Conservation (phyloP, 1,284 basidiomycete genomes). For the Psilocybe mexicana region DNA sequence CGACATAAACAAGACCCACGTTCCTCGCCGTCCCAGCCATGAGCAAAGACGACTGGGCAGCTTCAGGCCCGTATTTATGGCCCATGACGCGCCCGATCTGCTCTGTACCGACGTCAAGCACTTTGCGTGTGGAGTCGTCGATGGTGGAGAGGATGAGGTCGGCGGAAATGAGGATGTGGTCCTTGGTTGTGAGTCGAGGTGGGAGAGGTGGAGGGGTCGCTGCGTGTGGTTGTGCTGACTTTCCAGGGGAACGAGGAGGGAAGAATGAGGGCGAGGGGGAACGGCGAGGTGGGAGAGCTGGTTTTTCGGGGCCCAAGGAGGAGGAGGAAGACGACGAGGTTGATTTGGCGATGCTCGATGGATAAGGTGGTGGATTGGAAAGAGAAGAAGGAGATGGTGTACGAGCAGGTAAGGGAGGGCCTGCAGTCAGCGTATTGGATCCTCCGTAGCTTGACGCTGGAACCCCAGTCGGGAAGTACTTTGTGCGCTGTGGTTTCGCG, state of each 20-base stretch:
- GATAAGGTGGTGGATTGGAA: slow-evolving; percentile 23
- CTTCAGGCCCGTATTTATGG: slow-evolving; percentile 70
- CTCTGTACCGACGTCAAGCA: slow-evolving; percentile 60
- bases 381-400: slow-evolving; percentile 23
- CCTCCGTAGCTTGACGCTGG: slow-evolving; percentile 15
- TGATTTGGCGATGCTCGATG: slow-evolving; percentile 14
- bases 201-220: slow-evolving; percentile 21
- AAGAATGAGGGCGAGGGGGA: background rate
- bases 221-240: background rate
- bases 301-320: slow-evolving; percentile 17
- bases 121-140: slow-evolving; percentile 60
- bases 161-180: slow-evolving; percentile 63
- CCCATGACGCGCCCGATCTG: slow-evolving; percentile 59
- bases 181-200: slow-evolving; percentile 38
- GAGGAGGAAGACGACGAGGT: slow-evolving; percentile 8
- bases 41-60: slow-evolving; percentile 54
- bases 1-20: slow-evolving; percentile 76
- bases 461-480: slow-evolving; percentile 16
- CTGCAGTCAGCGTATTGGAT: slow-evolving; percentile 6
- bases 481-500: slow-evolving; percentile 33
- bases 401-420: slow-evolving; percentile 22
- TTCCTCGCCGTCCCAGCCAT: slow-evolving; percentile 68
- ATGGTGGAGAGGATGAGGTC: slow-evolving; percentile 75
- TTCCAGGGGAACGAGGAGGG: background rate
- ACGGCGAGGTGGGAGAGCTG: slow-evolving; percentile 28